These are phyloP conservation scores for Aspergillus sp. DNA, from an alignment of 2,329 filamentous ascomycete genomes.

Conservation along the genomic window DNA sequence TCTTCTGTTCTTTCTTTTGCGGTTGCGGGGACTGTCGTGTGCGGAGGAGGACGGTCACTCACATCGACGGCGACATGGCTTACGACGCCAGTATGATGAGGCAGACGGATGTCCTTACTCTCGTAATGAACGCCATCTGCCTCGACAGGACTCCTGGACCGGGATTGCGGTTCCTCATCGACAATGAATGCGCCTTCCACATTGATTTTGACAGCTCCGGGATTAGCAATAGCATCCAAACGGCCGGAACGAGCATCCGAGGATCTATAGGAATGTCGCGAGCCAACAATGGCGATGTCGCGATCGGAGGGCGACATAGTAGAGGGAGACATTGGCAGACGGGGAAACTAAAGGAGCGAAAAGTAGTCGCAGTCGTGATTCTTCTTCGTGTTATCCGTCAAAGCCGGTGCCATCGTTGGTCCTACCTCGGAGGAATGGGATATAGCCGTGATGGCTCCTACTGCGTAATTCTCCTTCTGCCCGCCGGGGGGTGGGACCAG, in stretches of 20 bases:
- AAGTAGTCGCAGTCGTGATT: too few relatives aligned
- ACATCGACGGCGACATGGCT: constrained; percentile 97
- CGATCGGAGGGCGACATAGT: constrained; percentile 27
- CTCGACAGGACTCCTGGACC: constrained; percentile 41
- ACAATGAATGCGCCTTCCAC: constrained; percentile 95
- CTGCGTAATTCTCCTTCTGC: constrained; percentile 41
- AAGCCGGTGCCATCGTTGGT: too few relatives aligned
- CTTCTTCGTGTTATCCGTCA: too few relatives aligned
- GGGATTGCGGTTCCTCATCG: constrained; percentile 60
- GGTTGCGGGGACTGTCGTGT: constrained; percentile 24
- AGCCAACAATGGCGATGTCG: constrained; percentile 5
- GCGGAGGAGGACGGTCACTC: constrained; percentile 38
- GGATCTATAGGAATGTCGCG: constrained; percentile 11
- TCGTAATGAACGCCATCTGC: constrained; percentile 58
- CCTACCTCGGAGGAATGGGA: constrained; percentile 13
- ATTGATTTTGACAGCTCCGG: constrained; percentile 79
- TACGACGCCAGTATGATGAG: constrained; percentile 88
- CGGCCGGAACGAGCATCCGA: constrained; percentile 22
- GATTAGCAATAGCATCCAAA: constrained; percentile 47
- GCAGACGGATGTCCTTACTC: constrained; percentile 88
- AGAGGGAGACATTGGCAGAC: not conserved
- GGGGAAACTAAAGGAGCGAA: too few relatives aligned
- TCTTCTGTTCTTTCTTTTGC: constrained; percentile 3
- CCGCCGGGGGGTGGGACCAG: constrained; percentile 15
- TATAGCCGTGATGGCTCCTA: constrained; percentile 36